phyloP scores from a whole-genome alignment of 176 grass and related monocot genomes.

The Oropetium thomaeum region DNA sequence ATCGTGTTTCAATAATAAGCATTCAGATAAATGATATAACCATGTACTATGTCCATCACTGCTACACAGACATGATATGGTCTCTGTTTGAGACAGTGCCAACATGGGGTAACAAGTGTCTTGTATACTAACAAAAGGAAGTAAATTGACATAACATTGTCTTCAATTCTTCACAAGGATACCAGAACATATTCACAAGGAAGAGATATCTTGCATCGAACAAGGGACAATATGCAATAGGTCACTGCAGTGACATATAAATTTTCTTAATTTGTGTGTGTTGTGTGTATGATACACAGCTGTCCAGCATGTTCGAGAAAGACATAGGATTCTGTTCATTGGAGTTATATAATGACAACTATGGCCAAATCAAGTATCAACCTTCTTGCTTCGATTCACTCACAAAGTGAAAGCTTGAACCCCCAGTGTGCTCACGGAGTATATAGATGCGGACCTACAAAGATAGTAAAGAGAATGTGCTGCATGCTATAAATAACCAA shows the following conservation, averaged over 20 bases:
- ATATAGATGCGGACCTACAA: slow-evolving; percentile 83
- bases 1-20: neutral
- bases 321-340: too few relatives aligned
- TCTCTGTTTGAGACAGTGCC: neutral
- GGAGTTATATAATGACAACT: neutral
- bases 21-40: neutral
- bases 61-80: neutral
- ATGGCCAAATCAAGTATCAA: slow-evolving; percentile 45
- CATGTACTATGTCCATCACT: neutral
- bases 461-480: slow-evolving; percentile 12
- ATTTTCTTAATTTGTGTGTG: too few relatives aligned
- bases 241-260: neutral
- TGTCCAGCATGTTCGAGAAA: too few relatives aligned
- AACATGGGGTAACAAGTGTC: neutral
- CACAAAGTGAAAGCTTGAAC: slow-evolving; percentile 77
- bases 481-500: slow-evolving; percentile 12
- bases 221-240: neutral
- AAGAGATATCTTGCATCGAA: slow-evolving; percentile 16
- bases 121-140: neutral
- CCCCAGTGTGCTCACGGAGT: slow-evolving; percentile 61
- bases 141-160: slow-evolving; percentile 11
- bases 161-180: slow-evolving; percentile 23
- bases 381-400: slow-evolving; percentile 78
- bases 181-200: slow-evolving; percentile 21
- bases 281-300: too few relatives aligned